phyloP scores from a whole-genome alignment of 116 monocot genomes.

The Cymodocea nodosa region DNA sequence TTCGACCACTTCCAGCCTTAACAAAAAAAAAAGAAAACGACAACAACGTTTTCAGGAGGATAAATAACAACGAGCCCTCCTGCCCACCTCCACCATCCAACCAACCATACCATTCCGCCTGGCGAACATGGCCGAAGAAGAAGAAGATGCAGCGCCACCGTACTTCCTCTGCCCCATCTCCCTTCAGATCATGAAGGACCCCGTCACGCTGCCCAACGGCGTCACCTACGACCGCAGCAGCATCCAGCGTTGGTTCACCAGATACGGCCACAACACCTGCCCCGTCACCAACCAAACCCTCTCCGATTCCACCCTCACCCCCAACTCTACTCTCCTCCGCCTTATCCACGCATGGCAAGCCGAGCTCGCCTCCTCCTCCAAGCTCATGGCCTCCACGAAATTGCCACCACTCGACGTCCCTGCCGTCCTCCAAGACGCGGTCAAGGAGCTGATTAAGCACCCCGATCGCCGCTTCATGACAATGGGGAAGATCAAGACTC shows the following conservation, averaged over 20 bases:
- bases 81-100: too few relatives aligned
- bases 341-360: slow-evolving; percentile 25
- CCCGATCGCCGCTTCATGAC: slow-evolving; percentile 6
- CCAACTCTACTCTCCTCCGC: slow-evolving; percentile 33
- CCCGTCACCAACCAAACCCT: slow-evolving; percentile 32
- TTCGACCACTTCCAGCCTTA: too few relatives aligned
- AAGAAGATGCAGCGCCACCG: slow-evolving; percentile 13
- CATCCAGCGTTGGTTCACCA: slow-evolving; percentile 50
- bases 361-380: too few relatives aligned
- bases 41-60: too few relatives aligned
- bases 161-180: slow-evolving; percentile 68
- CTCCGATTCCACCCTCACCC: slow-evolving; percentile 17
- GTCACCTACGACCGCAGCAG: slow-evolving; percentile 60
- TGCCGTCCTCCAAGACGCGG: neutral
- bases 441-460: neutral
- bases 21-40: too few relatives aligned
- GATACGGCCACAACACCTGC: slow-evolving; percentile 9
- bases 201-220: slow-evolving; percentile 39
- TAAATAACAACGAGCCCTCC: too few relatives aligned
- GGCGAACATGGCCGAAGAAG: neutral
- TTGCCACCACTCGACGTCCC: neutral
- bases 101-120: too few relatives aligned
- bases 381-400: neutral
- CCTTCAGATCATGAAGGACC: slow-evolving; percentile 55
- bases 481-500: slow-evolving; percentile 9